These are phyloP conservation scores for Phoma sp. DNA, from an alignment of 2,329 filamentous ascomycete genomes.

Conservation along the genomic window DNA sequence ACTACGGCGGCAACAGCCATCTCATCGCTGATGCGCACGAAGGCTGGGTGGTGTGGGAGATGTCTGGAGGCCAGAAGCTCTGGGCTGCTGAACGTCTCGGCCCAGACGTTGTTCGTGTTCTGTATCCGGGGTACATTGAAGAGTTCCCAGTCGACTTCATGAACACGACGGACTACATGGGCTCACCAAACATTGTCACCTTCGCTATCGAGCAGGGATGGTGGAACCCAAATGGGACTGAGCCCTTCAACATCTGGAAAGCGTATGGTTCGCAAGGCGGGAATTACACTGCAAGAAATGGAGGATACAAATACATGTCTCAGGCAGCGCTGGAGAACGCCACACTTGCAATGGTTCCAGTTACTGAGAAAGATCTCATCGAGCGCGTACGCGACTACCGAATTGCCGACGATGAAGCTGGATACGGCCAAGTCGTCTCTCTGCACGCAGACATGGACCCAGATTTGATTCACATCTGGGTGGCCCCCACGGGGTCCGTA, in stretches of 20 bases:
- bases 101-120: slow-evolving; percentile 38
- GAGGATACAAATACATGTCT: slow-evolving; percentile 49
- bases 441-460: slow-evolving; percentile 33
- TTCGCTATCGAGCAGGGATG: slow-evolving; percentile 46
- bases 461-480: slow-evolving; percentile 44
- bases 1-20: slow-evolving; percentile 54
- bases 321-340: slow-evolving; percentile 46
- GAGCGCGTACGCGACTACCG: slow-evolving; percentile 47
- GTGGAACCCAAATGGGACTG: slow-evolving; percentile 40
- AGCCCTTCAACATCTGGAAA: slow-evolving; percentile 48
- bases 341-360: slow-evolving; percentile 52
- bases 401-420: slow-evolving; percentile 47
- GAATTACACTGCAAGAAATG: slow-evolving; percentile 41
- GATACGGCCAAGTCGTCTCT: slow-evolving; percentile 45
- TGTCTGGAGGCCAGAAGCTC: slow-evolving; percentile 42
- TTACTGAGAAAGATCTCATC: slow-evolving; percentile 59
- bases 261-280: slow-evolving; percentile 39
- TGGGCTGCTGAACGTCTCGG: slow-evolving; percentile 47
- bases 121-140: slow-evolving; percentile 48
- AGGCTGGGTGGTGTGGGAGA: slow-evolving; percentile 47
- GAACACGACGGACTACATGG: slow-evolving; percentile 41
- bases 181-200: slow-evolving; percentile 43
- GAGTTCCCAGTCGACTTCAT: slow-evolving; percentile 43
- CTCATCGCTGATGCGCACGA: slow-evolving; percentile 51
- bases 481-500: slow-evolving; percentile 44